phyloP scores from a whole-genome alignment of 148 eudicot species.

The Chenopodium suecicum region DNA sequence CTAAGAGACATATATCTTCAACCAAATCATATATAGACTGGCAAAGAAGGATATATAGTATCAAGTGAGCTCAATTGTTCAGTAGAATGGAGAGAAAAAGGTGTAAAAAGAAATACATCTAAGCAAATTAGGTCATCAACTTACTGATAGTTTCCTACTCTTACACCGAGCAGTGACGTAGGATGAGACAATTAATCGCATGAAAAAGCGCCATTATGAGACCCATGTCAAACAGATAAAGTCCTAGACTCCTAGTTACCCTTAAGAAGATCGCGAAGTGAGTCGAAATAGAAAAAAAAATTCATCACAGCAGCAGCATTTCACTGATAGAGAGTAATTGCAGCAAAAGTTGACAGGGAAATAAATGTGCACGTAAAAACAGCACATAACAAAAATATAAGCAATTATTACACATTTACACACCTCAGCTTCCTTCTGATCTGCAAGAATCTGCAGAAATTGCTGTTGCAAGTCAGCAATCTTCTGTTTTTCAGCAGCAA shows the following conservation, averaged over 20 bases:
- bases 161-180: not conserved
- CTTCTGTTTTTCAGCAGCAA: conserved; percentile 72
- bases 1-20: not conserved
- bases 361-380: not conserved
- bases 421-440: conserved; percentile 78
- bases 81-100: not conserved
- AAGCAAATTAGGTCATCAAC: not conserved
- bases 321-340: not conserved
- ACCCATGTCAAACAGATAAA: conserved; percentile 2
- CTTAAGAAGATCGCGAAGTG: not conserved
- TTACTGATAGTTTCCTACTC: conserved; percentile 3
- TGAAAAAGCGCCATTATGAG: not conserved
- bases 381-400: conserved; percentile 8
- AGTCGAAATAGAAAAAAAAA: not conserved
- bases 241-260: not conserved
- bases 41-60: not conserved
- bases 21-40: not conserved
- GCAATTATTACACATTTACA: conserved; percentile 5
- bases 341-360: not conserved
- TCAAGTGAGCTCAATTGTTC: not conserved
- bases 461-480: conserved; percentile 58
- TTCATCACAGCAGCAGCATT: not conserved
- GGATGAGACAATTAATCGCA: not conserved
- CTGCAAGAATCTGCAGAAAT: conserved; percentile 56
- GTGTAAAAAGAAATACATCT: not conserved